Base-by-base conservation (phyloP, 352 stramenopile species). In the Peronospora belbahrii region DNA sequence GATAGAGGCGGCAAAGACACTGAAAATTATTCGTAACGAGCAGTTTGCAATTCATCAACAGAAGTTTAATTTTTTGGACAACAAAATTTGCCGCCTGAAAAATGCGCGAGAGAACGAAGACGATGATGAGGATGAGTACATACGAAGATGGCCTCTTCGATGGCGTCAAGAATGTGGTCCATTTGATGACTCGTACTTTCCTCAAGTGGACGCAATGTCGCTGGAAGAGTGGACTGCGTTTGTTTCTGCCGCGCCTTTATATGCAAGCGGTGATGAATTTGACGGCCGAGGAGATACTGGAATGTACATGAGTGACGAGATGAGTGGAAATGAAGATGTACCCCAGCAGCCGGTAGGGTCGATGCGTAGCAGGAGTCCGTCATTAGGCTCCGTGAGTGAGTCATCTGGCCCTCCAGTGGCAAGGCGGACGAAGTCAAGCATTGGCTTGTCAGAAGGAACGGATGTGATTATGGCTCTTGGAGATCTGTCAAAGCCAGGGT, bases 141-240 rank as follows among this genome's bases (percentile, higher is more conserved):
- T 43, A 14, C 58, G 59, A 24, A 71, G 60, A 14, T 90, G 74
- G 74, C 71, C 74, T 18, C 52, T 90, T 48, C 67, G 57, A 43
- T 93, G 82, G 82, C 67, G 82, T 41, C 65, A 86, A 44, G 82
- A 93, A 50, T 90, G 76, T 46, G 77, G 75, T 6, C 61, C 63
- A 13, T 82, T 83, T 23, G 75, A 85, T 37, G 74, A 86, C 32
- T 73, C 61, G 38, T 71, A 67, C 17, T 88, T 85, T 48, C 58
- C 72, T 2, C 60, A 55, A 1, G 48, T 90, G 10, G 82, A 89
- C 19, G 46, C 82, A 11, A 67, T 66, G 17, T 85, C 82, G 6
- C 42, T 93, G 6, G 55, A 80, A 2, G 82, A 89, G 46, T 93
- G 82, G 82, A 82, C 70, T 27, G 64, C 69, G n/a, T 79, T 85